Percentiles rank a stretch among this genome's conserved stretches.
Conservation (phyloP, 768 basidiomycete genomes). For the Panus rudis region DNA sequence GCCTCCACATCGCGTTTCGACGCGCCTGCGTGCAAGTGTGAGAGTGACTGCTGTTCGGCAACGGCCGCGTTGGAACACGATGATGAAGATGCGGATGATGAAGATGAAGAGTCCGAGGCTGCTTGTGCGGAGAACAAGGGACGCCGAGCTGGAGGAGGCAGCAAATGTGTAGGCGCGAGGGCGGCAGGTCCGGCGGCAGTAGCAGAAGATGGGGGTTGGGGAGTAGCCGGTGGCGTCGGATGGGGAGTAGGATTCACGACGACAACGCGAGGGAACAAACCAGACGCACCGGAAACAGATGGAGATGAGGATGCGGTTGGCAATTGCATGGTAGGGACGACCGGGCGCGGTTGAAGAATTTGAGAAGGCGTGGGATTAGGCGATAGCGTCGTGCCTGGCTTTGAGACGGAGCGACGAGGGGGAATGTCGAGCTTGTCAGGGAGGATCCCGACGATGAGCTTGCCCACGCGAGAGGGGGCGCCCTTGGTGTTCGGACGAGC, state of each 20-base stretch:
- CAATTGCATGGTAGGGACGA: slow-evolving; percentile 15
- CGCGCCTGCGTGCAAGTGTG: slow-evolving; percentile 4
- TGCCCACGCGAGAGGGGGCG: slow-evolving; percentile 31
- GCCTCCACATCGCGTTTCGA: slow-evolving; percentile 18
- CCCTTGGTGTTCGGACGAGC: slow-evolving; percentile 17
- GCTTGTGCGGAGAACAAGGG: slow-evolving; percentile 4
- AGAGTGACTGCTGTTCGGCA: slow-evolving; percentile 5
- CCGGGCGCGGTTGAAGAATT: not conserved
- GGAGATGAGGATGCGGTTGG: slow-evolving; percentile 19
- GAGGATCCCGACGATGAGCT: slow-evolving; percentile 54
- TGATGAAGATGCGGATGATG: slow-evolving; percentile 2
- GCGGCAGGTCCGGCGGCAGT: slow-evolving; percentile 22
- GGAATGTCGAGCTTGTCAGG: slow-evolving; percentile 30
- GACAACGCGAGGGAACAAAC: slow-evolving; percentile 48
- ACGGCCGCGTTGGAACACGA: slow-evolving; percentile 5
- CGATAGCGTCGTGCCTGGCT: slow-evolving; percentile 1
- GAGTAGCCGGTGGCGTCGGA: slow-evolving; percentile 72
- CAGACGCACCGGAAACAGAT: slow-evolving; percentile 18
- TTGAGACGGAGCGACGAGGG: slow-evolving; percentile 10
- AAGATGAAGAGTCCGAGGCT: slow-evolving; percentile 4
- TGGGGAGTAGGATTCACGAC: slow-evolving; percentile 74
- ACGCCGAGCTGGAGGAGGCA: slow-evolving; percentile 19
- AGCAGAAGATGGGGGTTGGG: slow-evolving; percentile 24
- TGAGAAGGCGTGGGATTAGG: not conserved
- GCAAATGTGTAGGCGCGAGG: slow-evolving; percentile 26